phyloP scores from a whole-genome alignment of 192 early-diverging fungal species.

The Linnemannia hyalina region DNA sequence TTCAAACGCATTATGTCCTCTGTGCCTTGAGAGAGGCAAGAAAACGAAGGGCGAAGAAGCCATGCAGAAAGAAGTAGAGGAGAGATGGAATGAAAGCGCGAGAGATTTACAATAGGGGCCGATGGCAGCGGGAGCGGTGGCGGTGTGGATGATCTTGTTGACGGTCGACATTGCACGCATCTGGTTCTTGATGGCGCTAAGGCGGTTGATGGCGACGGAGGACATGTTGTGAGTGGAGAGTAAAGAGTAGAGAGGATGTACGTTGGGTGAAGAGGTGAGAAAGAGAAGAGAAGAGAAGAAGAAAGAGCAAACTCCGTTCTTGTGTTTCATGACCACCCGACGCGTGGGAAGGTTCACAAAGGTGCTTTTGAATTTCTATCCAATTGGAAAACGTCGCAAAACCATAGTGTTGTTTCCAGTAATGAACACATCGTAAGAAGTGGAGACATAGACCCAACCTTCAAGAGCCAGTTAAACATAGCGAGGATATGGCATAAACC shows the following conservation, averaged over 20 bases:
- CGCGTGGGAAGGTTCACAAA: conserved; percentile 6
- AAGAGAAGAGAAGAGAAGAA: neutral
- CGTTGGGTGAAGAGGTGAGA: neutral
- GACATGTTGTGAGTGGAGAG: conserved; percentile 29
- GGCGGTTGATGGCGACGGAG: conserved; percentile 46
- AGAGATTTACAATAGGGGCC: conserved; percentile 78
- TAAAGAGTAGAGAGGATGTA: neutral
- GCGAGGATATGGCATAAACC: no score
- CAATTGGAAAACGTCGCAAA: no score
- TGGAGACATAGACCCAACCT: no score
- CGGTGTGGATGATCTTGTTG: conserved; percentile 66
- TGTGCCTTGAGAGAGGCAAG: no score
- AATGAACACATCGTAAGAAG: no score
- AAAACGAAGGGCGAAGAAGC: neutral
- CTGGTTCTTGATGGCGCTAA: conserved; percentile 56
- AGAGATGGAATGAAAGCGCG: neutral
- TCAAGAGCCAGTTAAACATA: no score
- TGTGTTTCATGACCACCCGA: neutral
- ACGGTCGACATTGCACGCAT: conserved; percentile 26
- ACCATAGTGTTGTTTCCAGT: no score
- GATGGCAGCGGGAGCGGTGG: conserved; percentile 76
- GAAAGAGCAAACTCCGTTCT: neutral
- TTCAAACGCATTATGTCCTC: neutral
- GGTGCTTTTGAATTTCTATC: no score
- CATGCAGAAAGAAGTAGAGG: neutral